Evolutionary conservation across 1,284 basidiomycete species (phyloP).

Genomic region (Leccinum variabile): DNA sequence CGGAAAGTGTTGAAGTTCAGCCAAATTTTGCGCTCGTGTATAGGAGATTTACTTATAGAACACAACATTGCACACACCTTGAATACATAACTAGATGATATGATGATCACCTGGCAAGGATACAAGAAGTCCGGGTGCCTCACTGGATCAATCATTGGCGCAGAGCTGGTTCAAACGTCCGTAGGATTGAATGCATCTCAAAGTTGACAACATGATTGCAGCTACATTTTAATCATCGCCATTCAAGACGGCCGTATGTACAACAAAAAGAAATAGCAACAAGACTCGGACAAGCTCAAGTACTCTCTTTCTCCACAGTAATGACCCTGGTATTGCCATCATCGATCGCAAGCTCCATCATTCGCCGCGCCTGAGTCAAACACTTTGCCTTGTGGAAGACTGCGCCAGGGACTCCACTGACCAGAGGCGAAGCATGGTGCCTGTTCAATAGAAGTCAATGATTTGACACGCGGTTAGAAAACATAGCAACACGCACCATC

Average conservation of each 20-base stretch:
- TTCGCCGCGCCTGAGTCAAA: neutral
- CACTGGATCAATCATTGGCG: no score
- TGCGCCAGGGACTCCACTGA: neutral
- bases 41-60: no score
- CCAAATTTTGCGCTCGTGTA: no score
- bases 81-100: neutral
- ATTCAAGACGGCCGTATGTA: neutral
- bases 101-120: no score
- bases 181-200: neutral
- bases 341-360: neutral
- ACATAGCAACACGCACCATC: neutral
- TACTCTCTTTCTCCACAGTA: neutral
- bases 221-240: no score
- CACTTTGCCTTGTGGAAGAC: neutral
- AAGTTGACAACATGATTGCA: neutral
- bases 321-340: neutral
- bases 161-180: neutral
- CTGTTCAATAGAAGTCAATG: neutral
- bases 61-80: neutral
- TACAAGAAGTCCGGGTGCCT: no score
- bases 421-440: neutral
- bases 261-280: neutral
- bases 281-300: neutral
- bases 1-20: no score
- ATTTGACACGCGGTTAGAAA: neutral